A percentile compares a stretch with the other conserved stretches of the same genome.
These are phyloP conservation scores for Aspergillus udagawae DNA, from an alignment of 2,329 filamentous ascomycete species.

Conservation along the genomic window DNA sequence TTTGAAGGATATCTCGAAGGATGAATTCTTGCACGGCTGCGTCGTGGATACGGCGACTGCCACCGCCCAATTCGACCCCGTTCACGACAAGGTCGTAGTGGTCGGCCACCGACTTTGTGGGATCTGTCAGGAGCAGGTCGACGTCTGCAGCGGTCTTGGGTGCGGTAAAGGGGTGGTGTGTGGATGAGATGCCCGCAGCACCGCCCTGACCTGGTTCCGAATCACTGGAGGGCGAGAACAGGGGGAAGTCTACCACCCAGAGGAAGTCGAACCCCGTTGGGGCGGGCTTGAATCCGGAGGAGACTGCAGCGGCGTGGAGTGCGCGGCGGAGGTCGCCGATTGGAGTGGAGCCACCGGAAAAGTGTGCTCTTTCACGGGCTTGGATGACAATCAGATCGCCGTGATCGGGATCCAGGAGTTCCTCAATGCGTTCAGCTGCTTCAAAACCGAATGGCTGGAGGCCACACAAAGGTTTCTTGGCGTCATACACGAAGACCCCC, in stretches of 20 bases:
- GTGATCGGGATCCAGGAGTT: conserved; percentile 53
- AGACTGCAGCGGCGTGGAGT: conserved; percentile 65
- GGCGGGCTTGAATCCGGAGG: conserved; percentile 53
- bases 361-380: conserved; percentile 63
- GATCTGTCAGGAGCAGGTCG: conserved; percentile 67
- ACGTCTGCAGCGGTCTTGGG: conserved; percentile 70
- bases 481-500: conserved; percentile 72
- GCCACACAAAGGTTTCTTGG: conserved; percentile 68
- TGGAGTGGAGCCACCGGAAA: conserved; percentile 67
- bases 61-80: conserved; percentile 88
- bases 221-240: conserved; percentile 72
- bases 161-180: conserved; percentile 94
- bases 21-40: conserved; percentile 79
- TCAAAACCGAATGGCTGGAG: conserved; percentile 75
- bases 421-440: conserved; percentile 56
- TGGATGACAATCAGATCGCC: conserved; percentile 81
- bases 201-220: conserved; percentile 77
- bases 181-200: conserved; percentile 72
- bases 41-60: conserved; percentile 86
- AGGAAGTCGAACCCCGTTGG: conserved; percentile 61
- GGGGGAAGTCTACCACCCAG: conserved; percentile 88
- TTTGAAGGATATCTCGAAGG: conserved; percentile 76
- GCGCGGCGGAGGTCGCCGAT: conserved; percentile 70
- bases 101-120: conserved; percentile 70
- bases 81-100: conserved; percentile 97